phyloP scores from a whole-genome alignment of 1,139 yeast species.

The Taphrina pruni region DNA sequence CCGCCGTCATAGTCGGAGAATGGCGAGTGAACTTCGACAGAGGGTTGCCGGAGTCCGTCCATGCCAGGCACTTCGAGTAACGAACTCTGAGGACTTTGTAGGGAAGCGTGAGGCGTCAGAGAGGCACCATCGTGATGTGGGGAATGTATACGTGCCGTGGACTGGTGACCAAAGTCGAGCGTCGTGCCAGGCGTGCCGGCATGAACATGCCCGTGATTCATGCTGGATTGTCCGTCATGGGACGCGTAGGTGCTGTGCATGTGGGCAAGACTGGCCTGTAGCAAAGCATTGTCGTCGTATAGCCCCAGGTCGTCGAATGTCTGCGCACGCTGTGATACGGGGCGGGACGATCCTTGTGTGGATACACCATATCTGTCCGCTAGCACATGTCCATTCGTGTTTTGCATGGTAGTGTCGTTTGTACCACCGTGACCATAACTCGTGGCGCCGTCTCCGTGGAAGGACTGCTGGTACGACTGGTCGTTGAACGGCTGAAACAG shows the following conservation, averaged over 20 bases:
- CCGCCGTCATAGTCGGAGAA: slow-evolving; percentile 34
- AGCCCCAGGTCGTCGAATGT: neutral
- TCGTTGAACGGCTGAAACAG: neutral
- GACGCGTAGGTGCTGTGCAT: neutral
- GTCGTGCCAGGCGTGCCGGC: neutral
- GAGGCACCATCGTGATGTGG: neutral
- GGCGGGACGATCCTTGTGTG: neutral
- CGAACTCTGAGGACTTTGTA: slow-evolving; percentile 2
- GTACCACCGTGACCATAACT: neutral
- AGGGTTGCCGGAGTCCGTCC: slow-evolving; percentile 1
- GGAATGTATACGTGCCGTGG: neutral
- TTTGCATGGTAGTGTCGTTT: neutral
- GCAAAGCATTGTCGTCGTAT: slow-evolving; percentile 7
- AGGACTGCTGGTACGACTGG: neutral
- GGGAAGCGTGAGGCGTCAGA: neutral
- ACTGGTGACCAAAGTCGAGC: neutral
- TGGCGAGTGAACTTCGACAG: slow-evolving; percentile 33
- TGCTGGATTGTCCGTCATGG: neutral
- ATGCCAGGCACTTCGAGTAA: slow-evolving; percentile 5
- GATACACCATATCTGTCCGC: neutral
- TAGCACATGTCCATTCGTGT: neutral
- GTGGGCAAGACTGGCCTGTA: slow-evolving; percentile 8
- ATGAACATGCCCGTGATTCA: neutral
- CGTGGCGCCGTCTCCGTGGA: neutral
- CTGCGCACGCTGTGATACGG: neutral